These are phyloP conservation scores for Acanthamoeba healyi DNA, from an alignment of 208 protist species.

Conservation along the genomic window DNA sequence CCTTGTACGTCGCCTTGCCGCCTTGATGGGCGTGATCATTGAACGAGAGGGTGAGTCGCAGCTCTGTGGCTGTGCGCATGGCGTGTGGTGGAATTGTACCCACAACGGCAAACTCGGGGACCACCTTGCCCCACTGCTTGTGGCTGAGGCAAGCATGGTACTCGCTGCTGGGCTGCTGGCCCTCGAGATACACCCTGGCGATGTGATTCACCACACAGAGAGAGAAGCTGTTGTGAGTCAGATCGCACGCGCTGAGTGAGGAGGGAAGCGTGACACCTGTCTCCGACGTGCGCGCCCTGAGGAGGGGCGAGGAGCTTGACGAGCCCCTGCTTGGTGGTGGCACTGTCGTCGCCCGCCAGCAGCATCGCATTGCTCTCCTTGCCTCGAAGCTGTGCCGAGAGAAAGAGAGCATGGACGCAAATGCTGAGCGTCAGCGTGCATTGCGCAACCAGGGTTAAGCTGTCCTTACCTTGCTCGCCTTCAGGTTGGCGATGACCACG, in stretches of 20 bases:
- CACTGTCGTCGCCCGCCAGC: conserved; percentile 26
- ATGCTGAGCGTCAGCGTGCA: too few relatives aligned
- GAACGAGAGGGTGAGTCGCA: too few relatives aligned
- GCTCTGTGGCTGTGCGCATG: too few relatives aligned
- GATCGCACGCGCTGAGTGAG: too few relatives aligned
- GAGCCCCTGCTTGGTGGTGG: conserved; percentile 25
- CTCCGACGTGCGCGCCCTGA: neutral
- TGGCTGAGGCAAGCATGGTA: conserved; percentile 15
- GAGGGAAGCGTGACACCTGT: too few relatives aligned
- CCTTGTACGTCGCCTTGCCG: conserved; percentile 54
- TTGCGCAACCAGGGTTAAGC: too few relatives aligned
- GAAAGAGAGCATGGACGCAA: too few relatives aligned
- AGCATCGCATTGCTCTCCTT: conserved; percentile 66
- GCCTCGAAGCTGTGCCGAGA: neutral
- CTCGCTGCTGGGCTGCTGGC: conserved; percentile 30
- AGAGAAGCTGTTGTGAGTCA: too few relatives aligned
- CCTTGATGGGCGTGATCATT: neutral
- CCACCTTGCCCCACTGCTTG: conserved; percentile 61
- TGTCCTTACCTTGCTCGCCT: conserved; percentile 17
- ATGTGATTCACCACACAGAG: too few relatives aligned
- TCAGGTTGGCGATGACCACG: conserved; percentile 51
- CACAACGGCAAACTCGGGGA: conserved; percentile 21
- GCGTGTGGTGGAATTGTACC: neutral
- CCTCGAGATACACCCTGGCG: conserved; percentile 33
- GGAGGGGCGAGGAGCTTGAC: conserved; percentile 31